Evolutionary conservation across 805 yeast species (phyloP), one percentile per base, ranked within the genome.

Genomic region (Candida mattraensis): DNA sequence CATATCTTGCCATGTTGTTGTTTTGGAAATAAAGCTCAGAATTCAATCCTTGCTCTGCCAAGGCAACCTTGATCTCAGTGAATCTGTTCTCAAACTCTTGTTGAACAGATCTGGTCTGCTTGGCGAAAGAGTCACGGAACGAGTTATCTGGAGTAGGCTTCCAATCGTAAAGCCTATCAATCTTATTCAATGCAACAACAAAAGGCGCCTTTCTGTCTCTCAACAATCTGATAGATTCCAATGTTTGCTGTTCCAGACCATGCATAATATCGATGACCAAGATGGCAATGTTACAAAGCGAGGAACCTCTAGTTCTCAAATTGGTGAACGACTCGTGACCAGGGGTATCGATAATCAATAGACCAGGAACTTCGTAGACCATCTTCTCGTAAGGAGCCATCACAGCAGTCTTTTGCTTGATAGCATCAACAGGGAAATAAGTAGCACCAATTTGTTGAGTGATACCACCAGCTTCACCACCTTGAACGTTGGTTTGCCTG

Each of bases 391-490:
- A 84, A 47, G 79, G 72, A 39, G 85, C 78, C 97, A 93, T 91
- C 33, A 84, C 94, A 29, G 79, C 83, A 18, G 98, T 93, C 70
- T 93, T 93, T 58, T 80, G 80, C 64, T 82, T 81, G 56, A 93
- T 87, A 27, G 97, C 88, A 19, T 84, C 94, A 50, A 93, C 88
- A 44, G 99, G 99, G 87, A 93, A 93, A 64, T 93, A 93, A 15
- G 99, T 93, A 38, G 99, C 99, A 78, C 99, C 99, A 60, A 93
- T 93, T 69, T 93, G 99, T 76, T 93, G 99, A 48, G 99, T 93
- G 63, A 93, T 93, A 72, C 99, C 99, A 72, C 99, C 99, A 37
- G 99, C 99, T 71, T 93, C 99, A 60, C 99, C 99, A 63, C 97
- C 99, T 72, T 93, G 99, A 44, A 93, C 99, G 59, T 93, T 93